These are phyloP conservation scores for Yamadazyma sp. DNA, from an alignment of 1,139 yeast species.

Conservation along the genomic window DNA sequence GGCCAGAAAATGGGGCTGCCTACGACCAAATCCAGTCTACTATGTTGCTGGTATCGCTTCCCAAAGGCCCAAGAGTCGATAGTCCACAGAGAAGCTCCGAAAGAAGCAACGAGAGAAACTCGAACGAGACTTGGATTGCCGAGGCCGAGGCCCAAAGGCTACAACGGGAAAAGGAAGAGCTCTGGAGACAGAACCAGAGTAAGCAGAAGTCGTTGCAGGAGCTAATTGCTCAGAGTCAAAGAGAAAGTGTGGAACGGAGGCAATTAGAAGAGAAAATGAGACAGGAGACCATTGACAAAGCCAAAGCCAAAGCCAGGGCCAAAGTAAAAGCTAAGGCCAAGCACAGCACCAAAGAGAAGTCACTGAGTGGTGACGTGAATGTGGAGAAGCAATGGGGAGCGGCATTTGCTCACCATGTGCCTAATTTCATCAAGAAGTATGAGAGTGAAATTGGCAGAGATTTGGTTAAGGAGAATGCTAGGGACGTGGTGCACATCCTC, in stretches of 20 bases:
- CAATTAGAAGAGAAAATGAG: slow-evolving; percentile 11
- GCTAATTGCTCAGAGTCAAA: slow-evolving; percentile 35
- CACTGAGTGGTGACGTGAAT: no score
- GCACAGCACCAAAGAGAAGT: slow-evolving; percentile 4
- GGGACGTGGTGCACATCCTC: slow-evolving; percentile 66
- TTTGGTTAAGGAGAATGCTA: slow-evolving; percentile 72
- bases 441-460: slow-evolving; percentile 70
- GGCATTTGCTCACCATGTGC: slow-evolving; percentile 72
- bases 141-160: slow-evolving; percentile 37
- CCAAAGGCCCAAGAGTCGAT: slow-evolving; percentile 6
- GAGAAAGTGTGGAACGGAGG: slow-evolving; percentile 25
- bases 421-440: slow-evolving; percentile 72
- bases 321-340: slow-evolving; percentile 16
- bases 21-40: no score
- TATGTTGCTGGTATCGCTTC: background rate
- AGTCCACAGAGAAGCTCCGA: slow-evolving; percentile 5
- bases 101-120: no score
- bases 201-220: slow-evolving; percentile 39
- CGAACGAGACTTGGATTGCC: slow-evolving; percentile 22
- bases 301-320: slow-evolving; percentile 14
- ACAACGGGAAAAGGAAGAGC: slow-evolving; percentile 31
- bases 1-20: background rate
- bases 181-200: slow-evolving; percentile 28
- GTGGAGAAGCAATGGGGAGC: slow-evolving; percentile 54
- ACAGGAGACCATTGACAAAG: slow-evolving; percentile 12